Percentiles rank a stretch among this genome's conserved stretches.
phyloP scores from a whole-genome alignment of 2,329 filamentous ascomycete species.

The Thielaviopsis punctulata region DNA sequence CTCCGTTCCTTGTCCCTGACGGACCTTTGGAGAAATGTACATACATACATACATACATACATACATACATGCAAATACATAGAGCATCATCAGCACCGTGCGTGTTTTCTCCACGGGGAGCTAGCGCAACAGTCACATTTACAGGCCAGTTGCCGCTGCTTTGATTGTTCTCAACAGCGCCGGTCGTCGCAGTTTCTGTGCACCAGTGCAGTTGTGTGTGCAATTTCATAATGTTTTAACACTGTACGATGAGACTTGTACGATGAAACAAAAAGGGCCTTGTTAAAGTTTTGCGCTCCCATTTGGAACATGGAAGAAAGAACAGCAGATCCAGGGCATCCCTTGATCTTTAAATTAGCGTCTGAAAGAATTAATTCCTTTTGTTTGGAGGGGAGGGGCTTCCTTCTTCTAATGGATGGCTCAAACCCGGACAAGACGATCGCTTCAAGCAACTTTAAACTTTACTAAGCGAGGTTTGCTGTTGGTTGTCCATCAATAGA shows the following conservation, averaged over 20 bases:
- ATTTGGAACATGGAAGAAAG: no score
- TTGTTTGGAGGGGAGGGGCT: background rate
- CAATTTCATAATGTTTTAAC: background rate
- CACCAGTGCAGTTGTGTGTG: background rate
- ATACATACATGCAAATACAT: no score
- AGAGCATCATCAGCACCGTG: background rate
- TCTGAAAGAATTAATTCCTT: no score
- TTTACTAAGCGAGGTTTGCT: background rate
- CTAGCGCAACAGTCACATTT: background rate
- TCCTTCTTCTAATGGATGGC: background rate
- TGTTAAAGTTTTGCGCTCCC: no score
- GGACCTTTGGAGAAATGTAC: no score
- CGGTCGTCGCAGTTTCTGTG: background rate
- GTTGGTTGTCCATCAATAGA: background rate
- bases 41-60: no score
- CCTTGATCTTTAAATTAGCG: no score
- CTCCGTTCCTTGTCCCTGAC: background rate
- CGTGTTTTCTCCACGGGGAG: background rate
- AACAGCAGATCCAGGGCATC: no score
- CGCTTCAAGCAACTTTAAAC: background rate
- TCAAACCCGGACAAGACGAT: background rate
- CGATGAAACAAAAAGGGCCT: background rate
- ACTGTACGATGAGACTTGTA: background rate
- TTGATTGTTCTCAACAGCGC: background rate
- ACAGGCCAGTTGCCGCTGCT: background rate